Conservation (phyloP, 371 early-diverging fungal genomes). For the Rhizomucor pusillus region DNA sequence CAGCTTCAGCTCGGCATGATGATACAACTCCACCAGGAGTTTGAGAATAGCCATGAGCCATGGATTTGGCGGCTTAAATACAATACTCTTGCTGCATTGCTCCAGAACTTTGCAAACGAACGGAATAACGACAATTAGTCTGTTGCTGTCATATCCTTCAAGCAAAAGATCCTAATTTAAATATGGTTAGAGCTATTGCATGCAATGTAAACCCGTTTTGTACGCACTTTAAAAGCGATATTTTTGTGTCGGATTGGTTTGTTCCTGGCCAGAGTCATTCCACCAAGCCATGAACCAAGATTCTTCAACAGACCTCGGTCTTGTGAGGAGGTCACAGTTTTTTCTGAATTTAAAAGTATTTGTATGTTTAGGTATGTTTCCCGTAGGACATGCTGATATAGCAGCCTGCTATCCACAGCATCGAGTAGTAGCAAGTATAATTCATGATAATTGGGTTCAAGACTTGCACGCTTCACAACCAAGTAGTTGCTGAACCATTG, state of each 20-base stretch:
- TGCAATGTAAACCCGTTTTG: background rate
- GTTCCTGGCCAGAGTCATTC: conserved; percentile 90
- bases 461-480: conserved; percentile 90
- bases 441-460: conserved; percentile 93
- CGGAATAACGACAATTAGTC: conserved; percentile 94
- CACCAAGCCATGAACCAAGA: conserved; percentile 95
- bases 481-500: conserved; percentile 93
- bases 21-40: conserved; percentile 90
- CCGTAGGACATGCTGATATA: conserved; percentile 74
- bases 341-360: conserved; percentile 87
- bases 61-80: conserved; percentile 95
- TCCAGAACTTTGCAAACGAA: conserved; percentile 97
- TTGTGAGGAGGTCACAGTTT: conserved; percentile 84
- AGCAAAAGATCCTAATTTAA: conserved; percentile 72
- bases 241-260: conserved; percentile 92
- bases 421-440: conserved; percentile 83
- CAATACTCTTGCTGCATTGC: conserved; percentile 77
- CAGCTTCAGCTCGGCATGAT: conserved; percentile 88
- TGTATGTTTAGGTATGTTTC: conserved; percentile 89
- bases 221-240: conserved; percentile 83
- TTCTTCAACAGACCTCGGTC: conserved; percentile 91
- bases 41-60: conserved; percentile 96
- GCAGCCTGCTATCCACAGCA: conserved; percentile 54
- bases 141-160: conserved; percentile 84
- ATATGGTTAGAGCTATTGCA: background rate